Base-by-base conservation (phyloP, 345 rosid genomes). In the Bruguiera parviflora region DNA sequence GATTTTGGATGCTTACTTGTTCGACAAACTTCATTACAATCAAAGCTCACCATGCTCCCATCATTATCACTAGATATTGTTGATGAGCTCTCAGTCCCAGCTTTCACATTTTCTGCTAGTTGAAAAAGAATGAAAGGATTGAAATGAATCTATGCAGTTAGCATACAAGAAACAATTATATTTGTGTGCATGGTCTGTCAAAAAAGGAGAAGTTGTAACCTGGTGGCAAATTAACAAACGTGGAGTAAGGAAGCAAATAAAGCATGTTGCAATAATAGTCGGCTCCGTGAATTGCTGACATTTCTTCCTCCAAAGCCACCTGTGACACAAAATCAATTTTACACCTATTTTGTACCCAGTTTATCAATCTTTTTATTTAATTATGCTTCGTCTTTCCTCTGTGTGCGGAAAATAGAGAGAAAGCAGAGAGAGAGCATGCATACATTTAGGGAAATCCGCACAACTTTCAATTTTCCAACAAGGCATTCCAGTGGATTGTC, bases 241-340 rank as follows among this genome's bases (percentile, higher is more conserved):
- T 80, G 13, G 90, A 79, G 58, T 78, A 85, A 1, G 88, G 88
- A 59, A 90, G 52, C 13, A 64, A 37, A 77, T 88, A 92, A 11
- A 66, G 66, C 83, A 81, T 87, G 57, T 90, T 84, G 24, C 85
- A 92, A n/a, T 74, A 88, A 32, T 79, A 92, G 58, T 90, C 90
- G 27, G 83, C 87, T 5, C 19, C 5, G 6, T 75, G 69, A 19
- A 77, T 69, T 10, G 64, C 25, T 15, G 35, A 74, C 18, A 16
- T 66, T 53, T 80, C 75, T 4, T 71, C 77, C 18, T 84, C 77
- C 57, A 46, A 28, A 73, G 78, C 84, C 58, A 75, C 78, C 98
- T 90, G 69, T 51, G 59, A 84, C 31, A 25, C 19, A 22, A 74
- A 49, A 25, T n/a, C 7, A 24, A 73, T 25, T 16, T 2, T 21